A percentile compares a stretch with the other conserved stretches of the same genome.
Evolutionary conservation across 2,329 filamentous ascomycete genomes (phyloP).

Genomic region (Aspergillus pseudoviridinutans): DNA sequence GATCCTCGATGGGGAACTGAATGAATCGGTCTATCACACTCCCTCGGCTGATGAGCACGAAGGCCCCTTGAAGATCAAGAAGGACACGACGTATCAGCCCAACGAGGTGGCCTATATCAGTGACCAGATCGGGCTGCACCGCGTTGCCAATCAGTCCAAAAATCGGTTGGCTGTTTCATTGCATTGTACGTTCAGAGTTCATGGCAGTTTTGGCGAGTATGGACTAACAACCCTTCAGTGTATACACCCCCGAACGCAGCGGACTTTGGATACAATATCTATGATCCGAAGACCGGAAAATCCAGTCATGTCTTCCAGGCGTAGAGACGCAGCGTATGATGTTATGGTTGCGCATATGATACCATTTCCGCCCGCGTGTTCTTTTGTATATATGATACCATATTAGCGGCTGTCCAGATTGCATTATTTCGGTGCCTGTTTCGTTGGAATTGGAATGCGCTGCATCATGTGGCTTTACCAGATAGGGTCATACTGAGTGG

Average conservation of each 20-base stretch:
- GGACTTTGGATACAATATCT: constrained; percentile 31
- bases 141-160: constrained; percentile 25
- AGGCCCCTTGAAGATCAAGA: constrained; percentile 22
- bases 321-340: not conserved
- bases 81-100: constrained; percentile 18
- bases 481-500: not conserved
- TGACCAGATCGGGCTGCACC: constrained; percentile 30
- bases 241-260: constrained; percentile 33
- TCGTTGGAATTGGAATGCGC: not conserved
- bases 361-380: not conserved
- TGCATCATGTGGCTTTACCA: not conserved
- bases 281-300: constrained; percentile 10
- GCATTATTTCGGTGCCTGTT: not conserved
- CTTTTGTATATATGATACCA: not conserved
- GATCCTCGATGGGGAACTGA: constrained; percentile 26
- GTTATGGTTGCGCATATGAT: not conserved
- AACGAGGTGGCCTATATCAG: constrained; percentile 33
- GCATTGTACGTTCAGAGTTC: constrained; percentile 22
- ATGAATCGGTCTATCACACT: constrained; percentile 25
- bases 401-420: not conserved
- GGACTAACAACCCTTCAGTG: constrained; percentile 12
- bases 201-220: not conserved
- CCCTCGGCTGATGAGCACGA: constrained; percentile 11
- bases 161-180: constrained; percentile 28
- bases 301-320: not conserved